phyloP scores from a whole-genome alignment of 1,139 yeast species.

The Pichia sp. region DNA sequence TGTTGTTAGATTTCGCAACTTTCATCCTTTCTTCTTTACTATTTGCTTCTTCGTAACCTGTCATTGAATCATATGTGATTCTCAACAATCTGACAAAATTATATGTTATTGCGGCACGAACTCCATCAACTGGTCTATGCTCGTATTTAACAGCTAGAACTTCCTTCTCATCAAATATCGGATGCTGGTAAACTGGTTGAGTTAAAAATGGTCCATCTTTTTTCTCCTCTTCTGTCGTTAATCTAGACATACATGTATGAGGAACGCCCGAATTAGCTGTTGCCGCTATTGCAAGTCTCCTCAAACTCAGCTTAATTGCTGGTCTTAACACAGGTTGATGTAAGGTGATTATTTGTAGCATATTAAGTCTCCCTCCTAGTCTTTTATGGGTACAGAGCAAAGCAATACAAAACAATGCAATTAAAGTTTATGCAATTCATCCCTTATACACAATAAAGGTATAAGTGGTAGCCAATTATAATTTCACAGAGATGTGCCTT shows the following conservation, averaged over 20 bases:
- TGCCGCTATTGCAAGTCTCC: too few relatives aligned
- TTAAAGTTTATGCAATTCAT: not conserved
- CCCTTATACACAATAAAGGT: not conserved
- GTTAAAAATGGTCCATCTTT: constrained; percentile 19
- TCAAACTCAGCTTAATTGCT: too few relatives aligned
- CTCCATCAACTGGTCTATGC: constrained; percentile 45
- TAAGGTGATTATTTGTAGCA: too few relatives aligned
- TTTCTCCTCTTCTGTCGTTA: constrained; percentile 16
- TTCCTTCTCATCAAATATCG: constrained; percentile 38
- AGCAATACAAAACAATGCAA: not conserved
- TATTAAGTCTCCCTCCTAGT: too few relatives aligned
- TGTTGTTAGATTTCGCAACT: constrained; percentile 26
- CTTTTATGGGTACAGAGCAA: too few relatives aligned
- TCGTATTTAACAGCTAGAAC: constrained; percentile 42
- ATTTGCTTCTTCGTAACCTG: constrained; percentile 56
- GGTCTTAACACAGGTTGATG: too few relatives aligned
- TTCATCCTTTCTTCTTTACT: constrained; percentile 22
- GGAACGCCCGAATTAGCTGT: too few relatives aligned
- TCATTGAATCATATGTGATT: constrained; percentile 48
- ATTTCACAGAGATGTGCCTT: too few relatives aligned
- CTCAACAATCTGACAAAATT: constrained; percentile 40
- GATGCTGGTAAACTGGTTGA: constrained; percentile 50
- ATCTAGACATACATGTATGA: constrained; percentile 15
- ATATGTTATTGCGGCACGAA: constrained; percentile 49
- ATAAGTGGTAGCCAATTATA: too few relatives aligned